Evolutionary conservation across 2,329 filamentous ascomycete genomes (phyloP).

Genomic region (Sporothrix variecibatus): DNA sequence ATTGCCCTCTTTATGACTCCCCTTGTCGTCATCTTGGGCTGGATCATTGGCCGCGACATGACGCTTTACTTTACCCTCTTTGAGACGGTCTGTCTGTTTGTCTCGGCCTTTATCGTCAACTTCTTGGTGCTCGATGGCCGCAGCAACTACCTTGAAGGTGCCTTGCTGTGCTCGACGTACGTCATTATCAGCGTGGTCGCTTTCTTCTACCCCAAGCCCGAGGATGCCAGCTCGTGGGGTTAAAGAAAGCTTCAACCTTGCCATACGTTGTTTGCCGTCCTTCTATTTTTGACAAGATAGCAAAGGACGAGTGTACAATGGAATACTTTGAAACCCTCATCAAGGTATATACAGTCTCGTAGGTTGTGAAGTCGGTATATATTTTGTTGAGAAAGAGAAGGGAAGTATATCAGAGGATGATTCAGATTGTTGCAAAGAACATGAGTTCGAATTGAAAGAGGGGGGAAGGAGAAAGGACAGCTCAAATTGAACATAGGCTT

Average conservation of each 20-base stretch:
- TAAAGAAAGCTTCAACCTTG: not conserved
- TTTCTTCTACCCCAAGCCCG: conserved; percentile 60
- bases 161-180: conserved; percentile 66
- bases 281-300: not conserved
- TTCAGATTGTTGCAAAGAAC: not conserved
- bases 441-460: not conserved
- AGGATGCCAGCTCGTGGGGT: conserved; percentile 26
- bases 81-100: conserved; percentile 84
- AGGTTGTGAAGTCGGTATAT: not conserved
- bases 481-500: not conserved
- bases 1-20: conserved; percentile 72
- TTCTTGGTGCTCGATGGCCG: conserved; percentile 83
- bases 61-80: conserved; percentile 84
- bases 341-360: too few species aligned
- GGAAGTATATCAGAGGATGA: not conserved
- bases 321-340: not conserved
- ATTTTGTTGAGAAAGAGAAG: not conserved
- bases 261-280: not conserved
- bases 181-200: conserved; percentile 68
- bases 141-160: conserved; percentile 84
- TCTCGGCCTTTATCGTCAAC: conserved; percentile 82
- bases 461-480: too few species aligned
- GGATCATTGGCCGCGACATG: conserved; percentile 69
- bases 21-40: conserved; percentile 70
- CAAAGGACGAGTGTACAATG: not conserved